Evolutionary conservation across 176 grass and related monocot species (phyloP).

Genomic region (Zoysia japonica): DNA sequence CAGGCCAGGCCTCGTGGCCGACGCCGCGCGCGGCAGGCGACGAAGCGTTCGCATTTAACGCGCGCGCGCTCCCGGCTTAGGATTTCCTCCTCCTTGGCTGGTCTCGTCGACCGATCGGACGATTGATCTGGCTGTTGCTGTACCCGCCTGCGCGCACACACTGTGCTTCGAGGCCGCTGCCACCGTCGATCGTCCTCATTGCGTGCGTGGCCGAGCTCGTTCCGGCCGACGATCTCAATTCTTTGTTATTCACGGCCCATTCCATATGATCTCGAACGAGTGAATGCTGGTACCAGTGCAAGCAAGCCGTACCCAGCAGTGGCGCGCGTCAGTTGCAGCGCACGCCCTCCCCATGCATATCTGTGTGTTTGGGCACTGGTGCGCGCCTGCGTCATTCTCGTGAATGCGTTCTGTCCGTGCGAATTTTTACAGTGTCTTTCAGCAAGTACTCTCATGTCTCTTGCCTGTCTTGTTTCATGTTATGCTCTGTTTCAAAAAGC

Average conservation of each 20-base stretch:
- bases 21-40: constrained; percentile 27
- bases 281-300: too few species aligned
- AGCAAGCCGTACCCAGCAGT: too few species aligned
- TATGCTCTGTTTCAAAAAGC: background rate
- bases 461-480: background rate
- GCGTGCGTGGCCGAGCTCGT: background rate
- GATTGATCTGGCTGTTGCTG: background rate
- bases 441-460: background rate
- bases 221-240: constrained; percentile 28
- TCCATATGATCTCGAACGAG: too few species aligned
- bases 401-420: constrained; percentile 8
- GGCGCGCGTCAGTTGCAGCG: too few species aligned
- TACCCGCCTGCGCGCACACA: background rate
- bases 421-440: background rate
- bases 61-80: constrained; percentile 3
- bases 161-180: constrained; percentile 4
- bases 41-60: constrained; percentile 49
- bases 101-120: too few species aligned
- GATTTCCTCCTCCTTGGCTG: background rate
- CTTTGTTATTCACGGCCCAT: background rate
- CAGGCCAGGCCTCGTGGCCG: constrained; percentile 39
- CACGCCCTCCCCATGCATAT: too few species aligned
- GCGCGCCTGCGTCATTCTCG: constrained; percentile 7
- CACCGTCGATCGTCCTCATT: constrained; percentile 49
- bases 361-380: background rate